phyloP scores from a whole-genome alignment of 352 stramenopile genomes.

The Globisporangium viniferum region DNA sequence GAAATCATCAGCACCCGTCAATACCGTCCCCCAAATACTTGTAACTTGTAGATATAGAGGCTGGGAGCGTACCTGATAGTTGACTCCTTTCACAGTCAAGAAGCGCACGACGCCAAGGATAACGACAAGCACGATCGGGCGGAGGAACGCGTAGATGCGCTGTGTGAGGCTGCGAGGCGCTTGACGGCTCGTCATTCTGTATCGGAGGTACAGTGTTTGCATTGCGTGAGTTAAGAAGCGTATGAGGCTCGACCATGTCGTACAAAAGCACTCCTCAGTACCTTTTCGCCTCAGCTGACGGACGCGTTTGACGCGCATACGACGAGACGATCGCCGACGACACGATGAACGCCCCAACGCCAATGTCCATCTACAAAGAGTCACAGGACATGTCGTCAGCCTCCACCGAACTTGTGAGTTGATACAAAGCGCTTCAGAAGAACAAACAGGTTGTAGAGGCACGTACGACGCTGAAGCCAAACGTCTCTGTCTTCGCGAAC shows the following conservation, averaged over 20 bases:
- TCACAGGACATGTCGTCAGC: background rate
- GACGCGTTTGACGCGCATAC: conserved; percentile 52
- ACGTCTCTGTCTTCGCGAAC: conserved; percentile 95
- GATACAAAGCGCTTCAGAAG: background rate
- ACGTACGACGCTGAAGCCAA: conserved; percentile 92
- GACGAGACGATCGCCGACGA: conserved; percentile 79
- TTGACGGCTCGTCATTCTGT: background rate
- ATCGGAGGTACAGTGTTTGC: background rate
- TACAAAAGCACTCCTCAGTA: background rate
- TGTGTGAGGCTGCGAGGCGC: conserved; percentile 6
- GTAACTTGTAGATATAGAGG: background rate
- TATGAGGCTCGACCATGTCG: background rate
- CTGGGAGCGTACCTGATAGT: conserved; percentile 71
- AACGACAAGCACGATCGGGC: conserved; percentile 65
- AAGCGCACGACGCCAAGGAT: conserved; percentile 72
- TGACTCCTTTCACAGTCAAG: conserved; percentile 77
- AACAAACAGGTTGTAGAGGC: background rate
- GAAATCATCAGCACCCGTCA: conserved; percentile 7
- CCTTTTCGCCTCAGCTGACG: conserved; percentile 21
- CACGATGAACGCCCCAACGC: conserved; percentile 93
- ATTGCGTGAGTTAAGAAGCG: background rate
- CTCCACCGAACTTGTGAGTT: background rate
- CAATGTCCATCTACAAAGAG: conserved; percentile 93
- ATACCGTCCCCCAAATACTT: background rate
- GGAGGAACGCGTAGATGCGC: conserved; percentile 53